Conservation (phyloP, 2,329 filamentous ascomycete genomes). For the Alternaria dauci region DNA sequence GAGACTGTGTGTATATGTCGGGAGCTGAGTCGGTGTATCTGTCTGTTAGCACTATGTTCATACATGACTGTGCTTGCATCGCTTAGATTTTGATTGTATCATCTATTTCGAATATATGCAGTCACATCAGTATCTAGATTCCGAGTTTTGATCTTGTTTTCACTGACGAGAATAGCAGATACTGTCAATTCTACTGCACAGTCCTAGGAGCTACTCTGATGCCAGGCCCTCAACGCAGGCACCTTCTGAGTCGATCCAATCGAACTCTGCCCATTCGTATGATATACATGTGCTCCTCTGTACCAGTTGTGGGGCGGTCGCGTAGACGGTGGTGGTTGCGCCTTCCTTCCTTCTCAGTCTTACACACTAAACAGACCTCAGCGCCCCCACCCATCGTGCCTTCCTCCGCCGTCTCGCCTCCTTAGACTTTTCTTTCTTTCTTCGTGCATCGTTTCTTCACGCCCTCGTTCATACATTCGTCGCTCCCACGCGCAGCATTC, state of each 20-base stretch:
- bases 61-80: slow-evolving; percentile 22
- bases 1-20: slow-evolving; percentile 39
- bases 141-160: neutral
- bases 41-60: slow-evolving; percentile 27
- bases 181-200: neutral
- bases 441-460: neutral
- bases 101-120: slow-evolving; percentile 28
- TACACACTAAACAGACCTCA: slow-evolving; percentile 24
- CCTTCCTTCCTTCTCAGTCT: slow-evolving; percentile 26
- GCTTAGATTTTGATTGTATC: slow-evolving; percentile 27
- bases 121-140: neutral
- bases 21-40: slow-evolving; percentile 37
- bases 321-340: neutral
- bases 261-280: neutral
- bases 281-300: neutral
- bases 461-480: neutral
- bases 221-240: neutral
- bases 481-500: neutral
- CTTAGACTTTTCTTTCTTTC: neutral
- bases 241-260: neutral
- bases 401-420: slow-evolving; percentile 10
- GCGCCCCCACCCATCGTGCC: slow-evolving; percentile 20
- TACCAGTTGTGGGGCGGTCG: neutral
- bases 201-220: neutral
- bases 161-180: neutral